A percentile compares a stretch with the other conserved stretches of the same genome.
Evolutionary conservation across 768 basidiomycete genomes (phyloP).

Genomic region (Phylloporus sp.): DNA sequence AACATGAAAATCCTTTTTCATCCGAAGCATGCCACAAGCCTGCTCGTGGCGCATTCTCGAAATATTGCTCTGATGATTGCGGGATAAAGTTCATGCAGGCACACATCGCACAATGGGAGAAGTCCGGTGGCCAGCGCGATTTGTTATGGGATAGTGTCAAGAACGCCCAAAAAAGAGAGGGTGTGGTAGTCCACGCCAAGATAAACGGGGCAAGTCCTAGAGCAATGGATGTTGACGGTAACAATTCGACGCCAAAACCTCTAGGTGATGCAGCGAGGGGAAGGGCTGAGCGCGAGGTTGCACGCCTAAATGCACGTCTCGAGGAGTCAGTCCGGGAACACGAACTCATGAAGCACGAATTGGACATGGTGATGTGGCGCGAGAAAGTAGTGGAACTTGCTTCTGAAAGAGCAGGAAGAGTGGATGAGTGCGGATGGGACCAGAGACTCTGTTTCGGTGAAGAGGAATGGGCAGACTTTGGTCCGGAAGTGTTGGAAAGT

Average conservation of each 20-base stretch:
- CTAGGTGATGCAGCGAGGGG: slow-evolving; percentile 38
- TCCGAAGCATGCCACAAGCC: slow-evolving; percentile 74
- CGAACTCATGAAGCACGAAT: slow-evolving; percentile 61
- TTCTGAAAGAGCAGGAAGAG: slow-evolving; percentile 56
- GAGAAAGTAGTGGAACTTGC: slow-evolving; percentile 67
- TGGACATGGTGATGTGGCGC: slow-evolving; percentile 69
- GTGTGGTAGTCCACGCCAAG: slow-evolving; percentile 51
- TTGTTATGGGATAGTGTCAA: slow-evolving; percentile 74
- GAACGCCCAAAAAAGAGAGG: slow-evolving; percentile 65
- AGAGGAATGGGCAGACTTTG: slow-evolving; percentile 71
- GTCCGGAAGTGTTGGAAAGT: slow-evolving; percentile 61
- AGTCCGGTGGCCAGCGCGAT: slow-evolving; percentile 58
- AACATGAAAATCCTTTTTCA: slow-evolving; percentile 59
- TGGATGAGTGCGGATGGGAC: slow-evolving; percentile 85
- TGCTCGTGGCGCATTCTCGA: slow-evolving; percentile 77
- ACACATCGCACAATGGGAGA: slow-evolving; percentile 59
- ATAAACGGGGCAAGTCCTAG: slow-evolving; percentile 24
- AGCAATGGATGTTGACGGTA: slow-evolving; percentile 19
- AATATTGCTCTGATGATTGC: slow-evolving; percentile 90
- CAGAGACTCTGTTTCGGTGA: slow-evolving; percentile 81
- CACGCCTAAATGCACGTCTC: slow-evolving; percentile 50
- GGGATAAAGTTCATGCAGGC: slow-evolving; percentile 70
- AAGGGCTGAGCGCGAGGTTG: slow-evolving; percentile 54
- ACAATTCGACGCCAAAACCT: slow-evolving; percentile 3
- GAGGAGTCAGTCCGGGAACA: slow-evolving; percentile 56